A percentile compares a stretch with the other conserved stretches of the same genome.
Conservation (phyloP, 208 protist species). For the Naegleria fowleri region DNA sequence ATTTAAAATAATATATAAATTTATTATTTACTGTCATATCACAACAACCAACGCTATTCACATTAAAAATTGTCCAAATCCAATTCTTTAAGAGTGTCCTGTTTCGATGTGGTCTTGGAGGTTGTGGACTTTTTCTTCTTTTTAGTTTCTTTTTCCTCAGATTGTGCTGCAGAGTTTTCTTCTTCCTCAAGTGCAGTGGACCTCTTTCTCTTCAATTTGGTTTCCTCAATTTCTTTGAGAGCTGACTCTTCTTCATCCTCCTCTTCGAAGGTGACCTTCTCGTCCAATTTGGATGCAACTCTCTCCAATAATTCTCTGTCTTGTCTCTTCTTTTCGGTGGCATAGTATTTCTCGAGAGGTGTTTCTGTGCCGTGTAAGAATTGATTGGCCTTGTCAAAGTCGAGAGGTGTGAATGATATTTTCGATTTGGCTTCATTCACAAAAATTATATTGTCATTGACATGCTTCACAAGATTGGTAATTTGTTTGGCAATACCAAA, state of each 20-base stretch:
- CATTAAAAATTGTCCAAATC: slow-evolving; percentile 12
- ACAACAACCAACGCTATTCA: too few species aligned
- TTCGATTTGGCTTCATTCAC: not conserved
- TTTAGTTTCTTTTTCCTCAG: not conserved
- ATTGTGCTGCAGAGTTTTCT: not conserved
- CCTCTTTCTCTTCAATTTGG: not conserved
- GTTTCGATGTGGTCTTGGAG: not conserved
- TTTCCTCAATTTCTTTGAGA: not conserved
- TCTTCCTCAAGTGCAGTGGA: not conserved
- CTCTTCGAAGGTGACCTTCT: not conserved
- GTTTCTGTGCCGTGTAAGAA: not conserved
- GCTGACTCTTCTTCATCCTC: not conserved
- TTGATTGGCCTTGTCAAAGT: not conserved
- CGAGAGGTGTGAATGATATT: not conserved
- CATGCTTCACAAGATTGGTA: not conserved
- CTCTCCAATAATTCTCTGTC: not conserved
- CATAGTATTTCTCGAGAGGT: not conserved
- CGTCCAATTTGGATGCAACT: not conserved
- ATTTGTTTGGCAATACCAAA: not conserved
- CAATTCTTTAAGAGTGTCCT: slow-evolving; percentile 1
- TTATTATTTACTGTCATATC: too few species aligned
- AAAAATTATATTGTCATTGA: not conserved
- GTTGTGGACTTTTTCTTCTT: not conserved
- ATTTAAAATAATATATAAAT: too few species aligned
- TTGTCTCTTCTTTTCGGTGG: not conserved